Percentiles rank a stretch among this genome's conserved stretches.
phyloP scores from a whole-genome alignment of 2,329 filamentous ascomycete genomes.

The Cordyceps militaris region DNA sequence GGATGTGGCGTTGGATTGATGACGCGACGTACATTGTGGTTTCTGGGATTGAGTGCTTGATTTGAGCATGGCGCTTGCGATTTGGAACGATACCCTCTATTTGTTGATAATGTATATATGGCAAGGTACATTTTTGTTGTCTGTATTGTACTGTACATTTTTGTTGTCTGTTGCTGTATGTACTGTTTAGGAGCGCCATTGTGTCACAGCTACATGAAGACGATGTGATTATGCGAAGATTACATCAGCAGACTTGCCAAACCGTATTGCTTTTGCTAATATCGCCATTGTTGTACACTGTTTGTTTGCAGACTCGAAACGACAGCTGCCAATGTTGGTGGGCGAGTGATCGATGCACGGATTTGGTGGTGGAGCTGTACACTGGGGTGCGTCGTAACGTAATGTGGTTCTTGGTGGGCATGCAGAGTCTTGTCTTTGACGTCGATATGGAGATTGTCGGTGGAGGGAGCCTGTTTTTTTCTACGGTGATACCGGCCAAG shows the following conservation, averaged over 20 bases:
- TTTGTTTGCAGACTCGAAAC: too few species aligned
- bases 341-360: background rate
- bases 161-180: too few species aligned
- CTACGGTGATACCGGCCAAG: background rate
- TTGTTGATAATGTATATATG: constrained; percentile 2
- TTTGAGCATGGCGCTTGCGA: constrained; percentile 3
- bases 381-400: background rate
- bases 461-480: background rate
- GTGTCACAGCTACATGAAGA: too few species aligned
- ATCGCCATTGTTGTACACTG: too few species aligned
- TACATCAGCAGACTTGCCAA: too few species aligned
- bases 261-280: too few species aligned
- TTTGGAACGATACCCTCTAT: background rate
- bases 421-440: background rate
- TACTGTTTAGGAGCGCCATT: too few species aligned
- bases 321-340: background rate
- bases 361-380: background rate
- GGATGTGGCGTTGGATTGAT: background rate
- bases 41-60: background rate
- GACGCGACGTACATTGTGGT: background rate
- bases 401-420: background rate
- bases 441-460: background rate
- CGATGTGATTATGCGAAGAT: too few species aligned
- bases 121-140: background rate
- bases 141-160: too few species aligned